Conservation (phyloP, 2,329 filamentous ascomycete species). For the Pseudogymnoascus sp. region DNA sequence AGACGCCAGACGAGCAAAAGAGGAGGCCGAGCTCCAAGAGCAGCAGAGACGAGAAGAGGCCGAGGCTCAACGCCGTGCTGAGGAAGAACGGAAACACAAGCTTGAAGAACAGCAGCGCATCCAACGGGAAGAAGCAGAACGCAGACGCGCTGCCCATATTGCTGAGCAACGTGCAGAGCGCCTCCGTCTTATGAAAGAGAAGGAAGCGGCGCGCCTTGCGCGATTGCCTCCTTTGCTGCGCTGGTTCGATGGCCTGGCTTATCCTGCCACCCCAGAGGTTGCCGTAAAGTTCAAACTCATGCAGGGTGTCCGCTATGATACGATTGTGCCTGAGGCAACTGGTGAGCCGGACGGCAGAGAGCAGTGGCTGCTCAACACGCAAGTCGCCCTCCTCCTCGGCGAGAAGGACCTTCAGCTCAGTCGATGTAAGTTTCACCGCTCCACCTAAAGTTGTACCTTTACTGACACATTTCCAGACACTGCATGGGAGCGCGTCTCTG, state of each 20-base stretch:
- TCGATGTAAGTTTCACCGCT: constrained; percentile 42
- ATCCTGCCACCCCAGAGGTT: constrained; percentile 43
- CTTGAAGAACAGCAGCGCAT: constrained; percentile 40
- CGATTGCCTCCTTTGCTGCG: constrained; percentile 53
- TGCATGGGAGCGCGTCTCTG: constrained; percentile 49
- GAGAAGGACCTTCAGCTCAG: constrained; percentile 56
- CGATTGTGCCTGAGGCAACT: constrained; percentile 46
- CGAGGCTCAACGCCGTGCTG: constrained; percentile 41
- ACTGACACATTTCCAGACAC: constrained; percentile 39
- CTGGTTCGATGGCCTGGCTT: constrained; percentile 48
- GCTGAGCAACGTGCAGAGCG: constrained; percentile 37
- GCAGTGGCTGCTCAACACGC: constrained; percentile 59
- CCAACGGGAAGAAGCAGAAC: constrained; percentile 40
- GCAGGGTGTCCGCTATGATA: constrained; percentile 57
- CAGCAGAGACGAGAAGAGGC: constrained; percentile 41
- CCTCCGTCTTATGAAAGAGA: constrained; percentile 42
- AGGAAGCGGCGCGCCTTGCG: constrained; percentile 46
- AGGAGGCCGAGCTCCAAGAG: constrained; percentile 36
- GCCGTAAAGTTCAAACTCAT: constrained; percentile 50
- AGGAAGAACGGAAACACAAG: constrained; percentile 44
- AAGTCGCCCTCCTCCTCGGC: constrained; percentile 55
- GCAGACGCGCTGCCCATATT: constrained; percentile 39
- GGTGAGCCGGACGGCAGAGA: constrained; percentile 51
- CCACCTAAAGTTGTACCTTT: constrained; percentile 8
- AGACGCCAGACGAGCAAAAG: constrained; percentile 29